phyloP scores from a whole-genome alignment of 2,329 filamentous ascomycete species.

The Fusarium anguioides region DNA sequence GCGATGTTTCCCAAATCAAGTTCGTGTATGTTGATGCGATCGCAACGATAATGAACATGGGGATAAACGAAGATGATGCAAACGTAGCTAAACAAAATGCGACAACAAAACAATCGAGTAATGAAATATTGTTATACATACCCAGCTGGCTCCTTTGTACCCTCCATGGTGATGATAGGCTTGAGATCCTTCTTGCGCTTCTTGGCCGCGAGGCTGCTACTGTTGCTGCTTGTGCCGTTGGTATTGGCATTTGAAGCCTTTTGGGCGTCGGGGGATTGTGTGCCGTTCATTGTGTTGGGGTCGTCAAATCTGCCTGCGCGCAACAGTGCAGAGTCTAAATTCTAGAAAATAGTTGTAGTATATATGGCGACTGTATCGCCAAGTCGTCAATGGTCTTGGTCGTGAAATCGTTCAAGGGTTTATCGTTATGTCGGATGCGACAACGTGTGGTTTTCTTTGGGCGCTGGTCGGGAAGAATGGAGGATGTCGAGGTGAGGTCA shows the following conservation, averaged over 20 bases:
- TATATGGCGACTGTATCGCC: slow-evolving; percentile 5
- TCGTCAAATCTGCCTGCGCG: slow-evolving; percentile 19
- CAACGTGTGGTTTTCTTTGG: slow-evolving; percentile 20
- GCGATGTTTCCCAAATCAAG: not conserved
- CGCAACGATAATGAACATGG: not conserved
- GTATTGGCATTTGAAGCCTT: slow-evolving; percentile 44
- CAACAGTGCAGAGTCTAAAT: slow-evolving; percentile 1
- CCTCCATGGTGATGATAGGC: slow-evolving; percentile 80
- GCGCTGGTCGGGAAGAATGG: slow-evolving; percentile 9
- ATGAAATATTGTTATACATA: slow-evolving; percentile 47
- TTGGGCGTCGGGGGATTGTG: slow-evolving; percentile 48
- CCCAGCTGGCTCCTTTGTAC: slow-evolving; percentile 51
- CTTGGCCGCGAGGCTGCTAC: slow-evolving; percentile 58
- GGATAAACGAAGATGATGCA: not conserved
- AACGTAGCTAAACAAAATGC: not conserved
- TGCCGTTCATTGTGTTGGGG: slow-evolving; percentile 41
- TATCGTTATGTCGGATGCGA: slow-evolving; percentile 26
- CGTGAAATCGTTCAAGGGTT: slow-evolving; percentile 18
- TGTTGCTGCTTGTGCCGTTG: slow-evolving; percentile 47
- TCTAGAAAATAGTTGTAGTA: not conserved
- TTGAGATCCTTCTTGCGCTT: slow-evolving; percentile 83
- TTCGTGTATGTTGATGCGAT: not conserved
- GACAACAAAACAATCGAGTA: slow-evolving; percentile 6
- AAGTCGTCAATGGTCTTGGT: slow-evolving; percentile 25
- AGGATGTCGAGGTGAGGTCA: slow-evolving; percentile 23